Conservation (phyloP, 2,329 filamentous ascomycete species). For the Diplodia seriata region DNA sequence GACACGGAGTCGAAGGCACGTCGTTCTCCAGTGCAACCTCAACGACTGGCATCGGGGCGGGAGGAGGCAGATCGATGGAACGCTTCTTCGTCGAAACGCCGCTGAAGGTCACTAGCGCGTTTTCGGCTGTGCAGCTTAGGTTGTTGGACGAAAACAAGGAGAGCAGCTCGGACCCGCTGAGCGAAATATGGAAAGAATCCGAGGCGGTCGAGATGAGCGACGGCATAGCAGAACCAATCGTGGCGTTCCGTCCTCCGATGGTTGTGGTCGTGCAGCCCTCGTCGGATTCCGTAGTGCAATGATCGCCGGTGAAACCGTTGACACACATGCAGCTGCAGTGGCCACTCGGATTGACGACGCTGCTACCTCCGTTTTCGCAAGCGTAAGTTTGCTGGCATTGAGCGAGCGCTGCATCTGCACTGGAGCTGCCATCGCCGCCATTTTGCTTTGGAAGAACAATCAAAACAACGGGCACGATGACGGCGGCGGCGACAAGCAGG, state of each 20-base stretch:
- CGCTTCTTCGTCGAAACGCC: conserved; percentile 46
- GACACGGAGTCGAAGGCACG: neutral
- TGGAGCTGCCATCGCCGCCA: conserved; percentile 29
- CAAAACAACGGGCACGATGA: conserved; percentile 77
- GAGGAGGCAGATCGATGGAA: conserved; percentile 19
- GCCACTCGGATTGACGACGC: conserved; percentile 67
- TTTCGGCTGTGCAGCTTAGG: conserved; percentile 83
- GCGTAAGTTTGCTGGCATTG: conserved; percentile 66
- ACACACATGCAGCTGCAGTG: conserved; percentile 86
- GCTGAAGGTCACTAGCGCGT: conserved; percentile 85
- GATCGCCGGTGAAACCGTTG: conserved; percentile 78
- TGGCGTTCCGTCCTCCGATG: conserved; percentile 63
- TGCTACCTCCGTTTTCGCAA: conserved; percentile 83
- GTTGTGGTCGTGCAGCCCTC: conserved; percentile 63
- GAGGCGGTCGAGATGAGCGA: conserved; percentile 71
- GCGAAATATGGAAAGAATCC: conserved; percentile 75
- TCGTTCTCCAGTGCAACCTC: neutral
- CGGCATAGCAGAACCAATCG: conserved; percentile 79
- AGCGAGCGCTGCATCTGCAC: conserved; percentile 25
- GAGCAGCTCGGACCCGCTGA: conserved; percentile 73
- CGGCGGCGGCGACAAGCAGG: conserved; percentile 76
- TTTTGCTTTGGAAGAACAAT: conserved; percentile 63
- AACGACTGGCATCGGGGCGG: conserved; percentile 7
- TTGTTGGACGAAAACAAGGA: conserved; percentile 76
- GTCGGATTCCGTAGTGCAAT: conserved; percentile 60